These are phyloP conservation scores for Dalbergia cochinchinensis DNA, from an alignment of 306 rosid genomes.

Conservation along the genomic window DNA sequence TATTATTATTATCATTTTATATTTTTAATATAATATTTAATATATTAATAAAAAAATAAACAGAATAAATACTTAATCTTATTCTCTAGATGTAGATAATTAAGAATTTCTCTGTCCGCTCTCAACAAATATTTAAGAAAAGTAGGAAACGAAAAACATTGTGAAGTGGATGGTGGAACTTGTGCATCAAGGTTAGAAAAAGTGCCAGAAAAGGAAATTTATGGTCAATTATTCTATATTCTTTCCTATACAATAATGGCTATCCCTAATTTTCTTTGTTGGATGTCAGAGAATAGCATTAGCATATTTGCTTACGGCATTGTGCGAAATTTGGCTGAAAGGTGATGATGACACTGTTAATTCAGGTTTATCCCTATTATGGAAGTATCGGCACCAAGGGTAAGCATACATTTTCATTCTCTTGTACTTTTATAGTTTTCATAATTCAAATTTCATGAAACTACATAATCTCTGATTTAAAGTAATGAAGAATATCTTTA, in stretches of 20 bases:
- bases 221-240: not conserved
- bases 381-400: constrained; percentile 80
- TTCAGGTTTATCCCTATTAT: constrained; percentile 70
- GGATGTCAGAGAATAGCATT: constrained; percentile 80
- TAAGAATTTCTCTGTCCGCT: too few species aligned
- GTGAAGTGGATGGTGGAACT: not conserved
- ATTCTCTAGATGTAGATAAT: too few species aligned
- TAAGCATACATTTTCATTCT: constrained; percentile 50
- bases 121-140: too few species aligned
- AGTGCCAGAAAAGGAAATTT: too few species aligned
- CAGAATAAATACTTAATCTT: too few species aligned
- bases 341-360: constrained; percentile 54
- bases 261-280: constrained; percentile 25
- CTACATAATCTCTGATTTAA: not conserved
- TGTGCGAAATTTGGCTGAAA: constrained; percentile 96
- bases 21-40: too few species aligned
- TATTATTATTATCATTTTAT: too few species aligned
- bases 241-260: not conserved
- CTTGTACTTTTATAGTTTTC: not conserved
- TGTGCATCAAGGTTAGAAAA: not conserved
- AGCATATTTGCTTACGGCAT: constrained; percentile 79
- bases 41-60: too few species aligned
- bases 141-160: too few species aligned
- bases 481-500: not conserved
- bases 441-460: constrained; percentile 11